Evolutionary conservation across 192 early-diverging fungal genomes (phyloP), one percentile per base, ranked within the genome.

Genomic region (Entomortierella beljakovae): DNA sequence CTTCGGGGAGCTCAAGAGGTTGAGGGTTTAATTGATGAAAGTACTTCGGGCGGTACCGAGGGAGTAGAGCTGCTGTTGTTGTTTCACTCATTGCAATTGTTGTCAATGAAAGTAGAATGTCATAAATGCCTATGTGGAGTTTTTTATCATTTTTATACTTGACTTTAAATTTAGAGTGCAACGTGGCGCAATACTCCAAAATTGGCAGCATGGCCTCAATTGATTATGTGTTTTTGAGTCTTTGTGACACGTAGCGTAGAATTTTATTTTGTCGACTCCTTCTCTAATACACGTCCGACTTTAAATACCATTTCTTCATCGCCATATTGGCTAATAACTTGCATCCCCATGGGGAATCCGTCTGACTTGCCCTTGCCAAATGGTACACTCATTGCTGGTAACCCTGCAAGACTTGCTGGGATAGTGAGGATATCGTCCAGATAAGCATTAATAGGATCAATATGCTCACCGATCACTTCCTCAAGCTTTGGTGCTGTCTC

Each of bases 361-460:
- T 83, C 81, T 6, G 74, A 64, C 26, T 58, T 32, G 32, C 81
- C 82, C 15, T 26, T 58, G 1, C 83, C 86, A 71, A 81, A 83
- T 22, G 92, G 92, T 0, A 94, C 83, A 26, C 89, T 88, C 23
- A 94, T 85, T 0, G 93, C 90, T 22, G 93, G 93, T 11, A 90
- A 59, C 34, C 97, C 97, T 0, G 94, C 95, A 62, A 98, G 81
- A 61, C 90, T 94, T 6, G 93, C 92, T 18, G 97, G 93, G 1
- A 97, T 90, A 7, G 95, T 97, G 86, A 97, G 88, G 18, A 96
- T 90, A 84, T 98, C 97, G 69, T 94, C 92, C 40, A 94, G 81
- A 61, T 93, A 97, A n/a, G 77, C 83, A 33, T 87, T 69, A 7
- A 90, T 84, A 9, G 83, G 80, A 40, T 77, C 71, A 20, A 69